phyloP scores from a whole-genome alignment of 2,329 filamentous ascomycete genomes.

The Aspergillus carbonarius region DNA sequence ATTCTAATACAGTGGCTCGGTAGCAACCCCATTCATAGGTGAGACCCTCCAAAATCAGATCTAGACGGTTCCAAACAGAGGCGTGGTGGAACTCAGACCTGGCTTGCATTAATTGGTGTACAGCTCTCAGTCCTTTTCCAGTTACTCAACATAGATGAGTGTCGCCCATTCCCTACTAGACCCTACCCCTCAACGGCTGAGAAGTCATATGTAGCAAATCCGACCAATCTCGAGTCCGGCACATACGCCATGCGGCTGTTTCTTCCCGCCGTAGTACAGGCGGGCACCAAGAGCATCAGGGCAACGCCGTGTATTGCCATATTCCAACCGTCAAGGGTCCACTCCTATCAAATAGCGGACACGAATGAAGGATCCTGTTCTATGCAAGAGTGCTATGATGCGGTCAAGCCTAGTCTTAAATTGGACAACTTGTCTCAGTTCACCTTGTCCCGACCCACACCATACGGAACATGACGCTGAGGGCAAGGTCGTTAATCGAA shows the following conservation, averaged over 20 bases:
- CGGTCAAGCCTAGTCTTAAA: not conserved
- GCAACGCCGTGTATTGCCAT: not conserved
- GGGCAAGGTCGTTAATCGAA: not conserved
- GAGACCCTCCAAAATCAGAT: not conserved
- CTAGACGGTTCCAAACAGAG: not conserved
- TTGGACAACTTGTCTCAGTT: not conserved
- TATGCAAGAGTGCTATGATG: not conserved
- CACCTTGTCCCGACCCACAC: not conserved
- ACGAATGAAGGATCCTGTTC: not conserved
- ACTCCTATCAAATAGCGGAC: too few species aligned
- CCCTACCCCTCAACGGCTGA: not conserved
- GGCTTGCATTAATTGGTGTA: not conserved
- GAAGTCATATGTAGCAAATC: not conserved
- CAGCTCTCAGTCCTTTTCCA: not conserved
- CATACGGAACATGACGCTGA: not conserved
- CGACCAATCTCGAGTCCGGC: not conserved
- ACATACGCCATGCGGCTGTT: not conserved
- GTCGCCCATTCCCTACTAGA: not conserved
- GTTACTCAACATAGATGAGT: not conserved
- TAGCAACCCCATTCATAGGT: too few species aligned
- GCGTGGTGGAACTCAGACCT: not conserved
- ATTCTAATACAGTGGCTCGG: not conserved
- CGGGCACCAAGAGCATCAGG: not conserved
- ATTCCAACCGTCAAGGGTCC: not conserved
- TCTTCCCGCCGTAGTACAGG: not conserved